Base-by-base conservation (phyloP, 2,329 filamentous ascomycete genomes). In the Trichophyton mentagrophytes region DNA sequence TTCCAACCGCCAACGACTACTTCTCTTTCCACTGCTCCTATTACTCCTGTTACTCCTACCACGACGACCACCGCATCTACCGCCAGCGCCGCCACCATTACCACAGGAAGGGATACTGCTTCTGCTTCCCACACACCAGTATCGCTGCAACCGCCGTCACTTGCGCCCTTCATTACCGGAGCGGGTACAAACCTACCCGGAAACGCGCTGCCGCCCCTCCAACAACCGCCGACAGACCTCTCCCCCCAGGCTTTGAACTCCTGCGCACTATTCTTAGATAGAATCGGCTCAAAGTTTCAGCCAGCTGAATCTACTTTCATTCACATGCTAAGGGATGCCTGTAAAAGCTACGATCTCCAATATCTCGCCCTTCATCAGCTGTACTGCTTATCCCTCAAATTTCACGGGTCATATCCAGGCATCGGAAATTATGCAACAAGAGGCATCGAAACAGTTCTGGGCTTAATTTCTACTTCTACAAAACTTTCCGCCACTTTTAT, bases 351-450 rank as follows among this genome's bases (percentile, higher is more conserved):
- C 3, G 88, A 91, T 69, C 64, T 75, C 55, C 82, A 87, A 67
- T 90, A 86, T 68, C 66, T 90, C 57, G 76, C 79, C 4, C 69
- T 88, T 11, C 86, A 88, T 67, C 85, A 88, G 67, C 62, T 86
- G 1, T 85, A 83, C 69, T 87, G 84, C 67, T 67, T 80, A 20
- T 82, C 80, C 78, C 78, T 77, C 2, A 61, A 72, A 2, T 69
- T 75, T 0, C 59, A 65, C 1, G 71, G 77, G 15, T 66, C 58
- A 11, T 63, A 77, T 2, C 67, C 78, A 11, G 70, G 72, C 1
- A 68, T 75, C 53, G 65, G 75, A 2, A 62, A 63, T n/a, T 57
- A 64, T 3, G 63, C 72, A 9, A 62, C 62, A 6, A 47, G 63
- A 58, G 73, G 73, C 0, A 67, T 77, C 33, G 62, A 62, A 9